phyloP scores from a whole-genome alignment of 192 early-diverging fungal genomes.

The Obelidium mucronatum region DNA sequence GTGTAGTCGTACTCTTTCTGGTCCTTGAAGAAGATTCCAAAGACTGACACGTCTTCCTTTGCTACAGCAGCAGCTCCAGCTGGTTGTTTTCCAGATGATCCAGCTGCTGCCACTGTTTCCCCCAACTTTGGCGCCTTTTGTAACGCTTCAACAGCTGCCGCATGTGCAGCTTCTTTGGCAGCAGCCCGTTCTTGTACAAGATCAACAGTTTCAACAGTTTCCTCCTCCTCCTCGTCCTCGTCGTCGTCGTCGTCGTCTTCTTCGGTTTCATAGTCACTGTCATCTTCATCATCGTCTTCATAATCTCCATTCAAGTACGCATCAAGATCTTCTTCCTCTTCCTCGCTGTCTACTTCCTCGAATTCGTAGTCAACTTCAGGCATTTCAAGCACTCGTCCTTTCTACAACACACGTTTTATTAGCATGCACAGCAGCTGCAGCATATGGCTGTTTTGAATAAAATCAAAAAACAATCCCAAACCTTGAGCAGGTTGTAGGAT shows the following conservation, averaged over 20 bases:
- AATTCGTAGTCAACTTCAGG: slow-evolving; percentile 47
- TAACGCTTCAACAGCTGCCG: slow-evolving; percentile 6
- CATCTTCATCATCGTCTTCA: slow-evolving; percentile 42
- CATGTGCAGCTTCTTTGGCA: slow-evolving; percentile 18
- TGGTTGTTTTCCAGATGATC: slow-evolving; percentile 27
- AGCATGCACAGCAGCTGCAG: slow-evolving; percentile 5
- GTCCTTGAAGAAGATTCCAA: slow-evolving; percentile 93
- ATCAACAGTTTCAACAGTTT: slow-evolving; percentile 35
- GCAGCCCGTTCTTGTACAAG: slow-evolving; percentile 46
- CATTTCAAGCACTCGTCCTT: slow-evolving; percentile 49
- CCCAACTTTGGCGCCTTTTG: neutral
- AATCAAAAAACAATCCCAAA: slow-evolving; percentile 32
- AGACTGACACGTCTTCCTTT: slow-evolving; percentile 75
- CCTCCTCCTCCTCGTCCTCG: slow-evolving; percentile 18
- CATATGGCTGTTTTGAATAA: no score
- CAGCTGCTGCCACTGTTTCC: slow-evolving; percentile 19
- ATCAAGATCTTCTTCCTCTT: slow-evolving; percentile 42
- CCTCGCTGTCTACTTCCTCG: slow-evolving; percentile 39
- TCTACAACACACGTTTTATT: slow-evolving; percentile 27
- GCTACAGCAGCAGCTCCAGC: slow-evolving; percentile 53
- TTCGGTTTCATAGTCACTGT: slow-evolving; percentile 35
- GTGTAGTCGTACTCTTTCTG: slow-evolving; percentile 89
- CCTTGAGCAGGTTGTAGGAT: slow-evolving; percentile 66
- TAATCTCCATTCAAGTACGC: slow-evolving; percentile 18
- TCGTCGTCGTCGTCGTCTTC: slow-evolving; percentile 35